Conservation (phyloP, 176 grass and related monocot genomes). For the Ananas comosus region DNA sequence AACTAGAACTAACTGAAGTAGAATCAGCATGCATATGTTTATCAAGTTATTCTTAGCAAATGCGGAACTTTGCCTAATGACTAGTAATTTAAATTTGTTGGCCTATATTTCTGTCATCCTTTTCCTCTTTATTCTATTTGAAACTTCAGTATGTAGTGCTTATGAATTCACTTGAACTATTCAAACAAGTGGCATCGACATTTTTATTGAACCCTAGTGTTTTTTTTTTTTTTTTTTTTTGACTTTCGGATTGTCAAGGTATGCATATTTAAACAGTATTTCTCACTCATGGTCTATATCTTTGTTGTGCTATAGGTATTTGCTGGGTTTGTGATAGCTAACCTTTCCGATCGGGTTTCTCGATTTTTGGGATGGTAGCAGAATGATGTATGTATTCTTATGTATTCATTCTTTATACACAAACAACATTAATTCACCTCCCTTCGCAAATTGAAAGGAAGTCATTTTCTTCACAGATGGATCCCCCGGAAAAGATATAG, state of each 20-base stretch:
- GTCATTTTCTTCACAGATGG: too few relatives aligned
- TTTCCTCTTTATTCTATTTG: too few relatives aligned
- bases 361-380: slow-evolving; percentile 59
- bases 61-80: too few relatives aligned
- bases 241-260: not conserved
- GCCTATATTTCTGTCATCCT: too few relatives aligned
- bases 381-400: not conserved
- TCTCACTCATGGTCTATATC: not conserved
- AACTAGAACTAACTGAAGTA: too few relatives aligned
- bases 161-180: not conserved
- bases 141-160: too few relatives aligned
- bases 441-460: not conserved
- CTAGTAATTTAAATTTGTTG: too few relatives aligned
- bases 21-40: too few relatives aligned
- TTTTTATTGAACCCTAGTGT: not conserved
- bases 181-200: not conserved
- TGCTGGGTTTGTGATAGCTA: slow-evolving; percentile 90
- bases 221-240: slow-evolving; percentile 9
- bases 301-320: slow-evolving; percentile 61
- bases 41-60: too few relatives aligned
- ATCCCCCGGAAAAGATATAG: too few relatives aligned
- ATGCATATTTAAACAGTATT: slow-evolving; percentile 4
- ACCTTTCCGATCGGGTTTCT: slow-evolving; percentile 57
- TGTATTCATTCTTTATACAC: slow-evolving; percentile 15
- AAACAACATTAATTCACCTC: slow-evolving; percentile 9